Evolutionary conservation across 768 basidiomycete species (phyloP).

Genomic region (Rhizopogon vulgaris): DNA sequence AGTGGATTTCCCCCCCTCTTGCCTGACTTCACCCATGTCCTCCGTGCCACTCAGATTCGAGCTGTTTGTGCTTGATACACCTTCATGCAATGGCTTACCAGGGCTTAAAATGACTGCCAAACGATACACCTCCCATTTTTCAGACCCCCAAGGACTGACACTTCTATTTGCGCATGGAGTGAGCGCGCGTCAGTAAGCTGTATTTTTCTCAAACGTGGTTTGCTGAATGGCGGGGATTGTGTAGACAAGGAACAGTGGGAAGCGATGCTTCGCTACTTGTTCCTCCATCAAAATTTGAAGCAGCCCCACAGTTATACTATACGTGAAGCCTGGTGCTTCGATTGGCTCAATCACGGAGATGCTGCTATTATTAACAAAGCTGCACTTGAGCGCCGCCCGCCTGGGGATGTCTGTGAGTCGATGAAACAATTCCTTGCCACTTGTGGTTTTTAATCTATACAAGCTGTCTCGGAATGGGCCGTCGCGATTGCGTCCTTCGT

Average conservation of each 20-base stretch:
- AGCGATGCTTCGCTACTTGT: constrained; percentile 35
- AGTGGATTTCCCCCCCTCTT: background rate
- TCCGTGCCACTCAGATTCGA: background rate
- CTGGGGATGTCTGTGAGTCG: constrained; percentile 31
- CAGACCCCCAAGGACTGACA: constrained; percentile 32
- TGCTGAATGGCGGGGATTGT: background rate
- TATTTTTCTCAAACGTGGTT: background rate
- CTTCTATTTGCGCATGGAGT: constrained; percentile 43
- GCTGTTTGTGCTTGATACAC: constrained; percentile 3
- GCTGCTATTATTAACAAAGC: constrained; percentile 38
- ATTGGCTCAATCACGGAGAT: constrained; percentile 47
- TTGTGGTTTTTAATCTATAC: background rate
- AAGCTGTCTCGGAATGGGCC: constrained; percentile 35
- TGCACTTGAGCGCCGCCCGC: constrained; percentile 22
- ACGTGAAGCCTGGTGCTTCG: constrained; percentile 45
- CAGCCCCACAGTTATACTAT: constrained; percentile 16
- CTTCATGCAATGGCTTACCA: background rate
- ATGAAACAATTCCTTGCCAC: background rate
- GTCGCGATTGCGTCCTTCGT: constrained; percentile 30
- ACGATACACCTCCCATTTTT: constrained; percentile 29
- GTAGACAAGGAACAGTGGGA: constrained; percentile 56
- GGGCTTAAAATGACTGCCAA: constrained; percentile 40
- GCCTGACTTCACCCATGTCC: background rate
- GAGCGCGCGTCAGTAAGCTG: constrained; percentile 34
- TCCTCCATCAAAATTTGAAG: constrained; percentile 22